phyloP scores from a whole-genome alignment of 2,329 filamentous ascomycete species.

The Alternaria dauci region DNA sequence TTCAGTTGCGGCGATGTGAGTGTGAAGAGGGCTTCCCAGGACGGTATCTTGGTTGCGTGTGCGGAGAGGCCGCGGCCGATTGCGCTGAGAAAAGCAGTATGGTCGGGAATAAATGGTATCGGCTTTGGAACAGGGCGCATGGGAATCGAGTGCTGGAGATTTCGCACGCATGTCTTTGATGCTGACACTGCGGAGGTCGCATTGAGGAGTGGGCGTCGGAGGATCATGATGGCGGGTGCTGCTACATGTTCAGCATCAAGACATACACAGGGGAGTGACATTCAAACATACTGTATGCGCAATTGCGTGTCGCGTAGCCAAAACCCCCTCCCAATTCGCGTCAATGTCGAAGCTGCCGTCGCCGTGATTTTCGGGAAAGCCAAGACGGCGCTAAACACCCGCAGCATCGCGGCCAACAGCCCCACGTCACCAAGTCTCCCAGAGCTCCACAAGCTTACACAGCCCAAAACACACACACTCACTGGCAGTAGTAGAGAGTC shows the following conservation, averaged over 20 bases:
- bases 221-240: conserved; percentile 42
- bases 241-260: background rate
- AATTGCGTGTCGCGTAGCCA: conserved; percentile 1
- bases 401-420: conserved; percentile 13
- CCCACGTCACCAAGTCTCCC: conserved; percentile 16
- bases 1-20: conserved; percentile 79
- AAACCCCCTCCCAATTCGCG: conserved; percentile 1
- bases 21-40: conserved; percentile 90
- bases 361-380: conserved; percentile 44
- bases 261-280: background rate
- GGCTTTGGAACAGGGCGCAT: conserved; percentile 68
- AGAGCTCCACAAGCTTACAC: conserved; percentile 14
- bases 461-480: conserved; percentile 10
- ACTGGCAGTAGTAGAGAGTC: conserved; percentile 84
- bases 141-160: conserved; percentile 52
- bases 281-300: background rate
- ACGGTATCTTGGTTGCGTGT: conserved; percentile 85
- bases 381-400: conserved; percentile 33
- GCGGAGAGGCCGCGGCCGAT: conserved; percentile 87
- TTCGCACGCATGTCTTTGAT: conserved; percentile 44
- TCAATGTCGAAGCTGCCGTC: conserved; percentile 17
- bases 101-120: conserved; percentile 86
- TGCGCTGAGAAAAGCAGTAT: conserved; percentile 83
- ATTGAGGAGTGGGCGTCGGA: conserved; percentile 46
- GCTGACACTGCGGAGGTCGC: conserved; percentile 35